phyloP scores from a whole-genome alignment of 257 asterid genomes.

The Solanum dulcamara region DNA sequence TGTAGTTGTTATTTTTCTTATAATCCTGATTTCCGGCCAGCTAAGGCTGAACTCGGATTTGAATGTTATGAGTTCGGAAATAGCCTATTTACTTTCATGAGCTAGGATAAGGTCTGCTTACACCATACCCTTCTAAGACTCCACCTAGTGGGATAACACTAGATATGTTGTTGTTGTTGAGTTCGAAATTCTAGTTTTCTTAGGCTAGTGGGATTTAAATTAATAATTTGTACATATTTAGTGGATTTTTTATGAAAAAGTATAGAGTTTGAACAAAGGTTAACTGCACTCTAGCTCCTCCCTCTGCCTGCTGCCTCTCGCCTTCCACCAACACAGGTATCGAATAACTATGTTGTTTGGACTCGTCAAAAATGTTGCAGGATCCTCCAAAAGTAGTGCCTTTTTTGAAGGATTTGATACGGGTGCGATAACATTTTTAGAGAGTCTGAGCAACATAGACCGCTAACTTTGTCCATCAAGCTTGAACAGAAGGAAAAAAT shows the following conservation, averaged over 20 bases:
- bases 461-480: not conserved
- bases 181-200: not conserved
- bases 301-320: not conserved
- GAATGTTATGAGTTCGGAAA: not conserved
- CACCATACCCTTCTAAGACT: too few species aligned
- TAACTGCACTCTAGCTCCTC: not conserved
- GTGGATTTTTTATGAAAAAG: not conserved
- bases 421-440: too few species aligned
- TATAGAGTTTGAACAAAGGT: not conserved
- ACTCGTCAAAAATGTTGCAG: too few species aligned
- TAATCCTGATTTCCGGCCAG: not conserved
- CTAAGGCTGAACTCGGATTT: not conserved
- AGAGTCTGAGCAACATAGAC: not conserved
- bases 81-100: too few species aligned
- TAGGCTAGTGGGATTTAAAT: not conserved
- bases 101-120: too few species aligned
- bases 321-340: not conserved
- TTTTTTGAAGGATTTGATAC: not conserved
- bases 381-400: not conserved
- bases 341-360: not conserved
- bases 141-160: not conserved
- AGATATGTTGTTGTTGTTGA: not conserved
- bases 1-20: not conserved
- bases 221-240: not conserved
- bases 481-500: not conserved